A percentile compares a stretch with the other conserved stretches of the same genome.
These are phyloP conservation scores for Leccinum disarticulatum DNA, from an alignment of 768 basidiomycete species.

Conservation along the genomic window DNA sequence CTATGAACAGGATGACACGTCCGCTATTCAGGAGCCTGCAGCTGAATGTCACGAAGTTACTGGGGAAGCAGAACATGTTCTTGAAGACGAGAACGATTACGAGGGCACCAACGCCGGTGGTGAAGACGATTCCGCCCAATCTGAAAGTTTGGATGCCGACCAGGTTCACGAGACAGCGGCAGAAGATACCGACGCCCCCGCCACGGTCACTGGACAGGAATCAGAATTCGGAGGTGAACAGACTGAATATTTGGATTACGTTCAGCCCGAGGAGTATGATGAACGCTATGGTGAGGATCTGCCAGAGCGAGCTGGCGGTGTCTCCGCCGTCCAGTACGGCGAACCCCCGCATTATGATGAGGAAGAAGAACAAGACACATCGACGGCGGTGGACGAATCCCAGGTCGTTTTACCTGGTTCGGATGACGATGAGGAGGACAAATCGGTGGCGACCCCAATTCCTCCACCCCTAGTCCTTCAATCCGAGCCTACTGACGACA, in stretches of 20 bases:
- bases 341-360: constrained; percentile 25
- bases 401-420: constrained; percentile 8
- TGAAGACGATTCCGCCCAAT: constrained; percentile 18
- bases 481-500: background rate
- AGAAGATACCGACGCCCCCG: constrained; percentile 25
- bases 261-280: constrained; percentile 36
- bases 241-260: constrained; percentile 34
- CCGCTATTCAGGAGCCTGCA: constrained; percentile 9
- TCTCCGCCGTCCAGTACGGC: constrained; percentile 14
- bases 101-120: constrained; percentile 15
- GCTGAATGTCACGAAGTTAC: constrained; percentile 19
- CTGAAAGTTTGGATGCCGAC: constrained; percentile 30
- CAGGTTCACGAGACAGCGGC: constrained; percentile 23
- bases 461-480: constrained; percentile 9
- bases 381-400: constrained; percentile 20
- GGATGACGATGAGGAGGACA: constrained; percentile 17
- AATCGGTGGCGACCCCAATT: constrained; percentile 16
- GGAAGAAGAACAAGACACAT: constrained; percentile 23
- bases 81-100: constrained; percentile 26
- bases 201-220: constrained; percentile 7
- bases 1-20: constrained; percentile 2
- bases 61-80: constrained; percentile 13
- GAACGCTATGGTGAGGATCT: constrained; percentile 37
- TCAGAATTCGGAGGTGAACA: constrained; percentile 32
- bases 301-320: constrained; percentile 28